Evolutionary conservation across 192 early-diverging fungal genomes (phyloP), one percentile per base, ranked within the genome.

Genomic region (Ambispora gerdemannii): DNA sequence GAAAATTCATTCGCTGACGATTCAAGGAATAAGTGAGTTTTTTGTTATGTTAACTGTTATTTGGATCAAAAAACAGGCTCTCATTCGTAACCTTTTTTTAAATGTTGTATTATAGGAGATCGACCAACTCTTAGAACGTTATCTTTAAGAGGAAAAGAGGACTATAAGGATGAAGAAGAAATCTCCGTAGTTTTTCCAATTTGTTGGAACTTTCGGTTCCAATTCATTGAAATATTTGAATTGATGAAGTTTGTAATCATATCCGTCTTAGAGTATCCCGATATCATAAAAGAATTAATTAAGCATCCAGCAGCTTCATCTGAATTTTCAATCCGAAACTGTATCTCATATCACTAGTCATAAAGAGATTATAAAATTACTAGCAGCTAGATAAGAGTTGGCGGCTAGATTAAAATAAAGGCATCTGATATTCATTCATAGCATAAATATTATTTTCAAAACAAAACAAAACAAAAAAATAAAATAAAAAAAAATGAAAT

Each of bases 201-300:
- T 56, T 11, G 53, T 20, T 56, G 53, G 53, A 20, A 56, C n/a
- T 56, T 56, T 20, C 53, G n/a, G 6, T 56, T 56, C 53, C n/a
- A 20, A 56, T 56, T 56, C n/a, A 4, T 11, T 56, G 53, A 56
- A 56, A 56, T 56, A 56, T 56, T 56, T 56, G n/a, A 56, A 4
- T 11, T 56, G 25, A 56, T 56, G 53, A 22, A 56, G n/a, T 56
- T 11, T 20, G n/a, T 56, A 56, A 56, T 56, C 4, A 4, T 56
- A 56, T 56, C 53, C n/a, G 53, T 56, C 53, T 11, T 56, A 20
- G 53, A 56, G n/a, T 56, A 56, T 56, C n/a, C 53, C 53, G n/a
- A 56, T 56, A 20, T 56, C 53, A 56, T 56, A 56, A 56, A 56
- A 56, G 53, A 56, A 20, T 56, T 56, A 20, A 56, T 19, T 11